Percentiles rank a stretch among this genome's conserved stretches.
Evolutionary conservation across 441 rosid species (phyloP).

Genomic region (Biscutella laevigata): DNA sequence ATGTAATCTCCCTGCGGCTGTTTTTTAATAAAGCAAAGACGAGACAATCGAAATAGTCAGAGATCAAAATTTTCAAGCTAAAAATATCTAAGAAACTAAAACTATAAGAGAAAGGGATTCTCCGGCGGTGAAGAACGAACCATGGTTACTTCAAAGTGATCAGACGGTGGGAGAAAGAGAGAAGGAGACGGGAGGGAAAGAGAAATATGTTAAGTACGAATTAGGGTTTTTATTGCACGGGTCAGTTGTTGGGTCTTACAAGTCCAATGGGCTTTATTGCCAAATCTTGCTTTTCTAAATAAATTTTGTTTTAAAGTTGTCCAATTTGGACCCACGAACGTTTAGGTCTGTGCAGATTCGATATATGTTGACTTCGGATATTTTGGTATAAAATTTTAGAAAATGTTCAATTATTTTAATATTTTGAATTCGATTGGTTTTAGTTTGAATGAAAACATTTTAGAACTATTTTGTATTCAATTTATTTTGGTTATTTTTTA

Average conservation of each 20-base stretch:
- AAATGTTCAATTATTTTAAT: too few relatives aligned
- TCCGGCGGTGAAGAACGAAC: constrained; percentile 24
- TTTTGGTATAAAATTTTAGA: too few relatives aligned
- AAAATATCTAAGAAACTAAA: neutral
- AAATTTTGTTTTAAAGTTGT: too few relatives aligned
- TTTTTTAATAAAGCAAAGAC: constrained; percentile 3
- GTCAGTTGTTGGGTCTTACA: neutral
- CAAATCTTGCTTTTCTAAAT: too few relatives aligned
- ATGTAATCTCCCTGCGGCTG: constrained; percentile 92
- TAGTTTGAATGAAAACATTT: too few relatives aligned
- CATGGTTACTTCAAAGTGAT: constrained; percentile 22
- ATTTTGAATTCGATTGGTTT: too few relatives aligned
- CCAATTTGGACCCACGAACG: too few relatives aligned
- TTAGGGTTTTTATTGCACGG: constrained; percentile 21
- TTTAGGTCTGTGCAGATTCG: too few relatives aligned
- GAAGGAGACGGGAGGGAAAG: neutral
- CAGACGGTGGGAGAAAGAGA: neutral
- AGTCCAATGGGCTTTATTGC: neutral
- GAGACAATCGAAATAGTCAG: neutral
- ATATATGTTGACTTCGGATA: too few relatives aligned
- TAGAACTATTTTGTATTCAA: too few relatives aligned
- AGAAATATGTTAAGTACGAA: neutral
- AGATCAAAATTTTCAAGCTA: neutral
- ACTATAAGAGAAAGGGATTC: neutral
- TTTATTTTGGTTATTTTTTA: too few relatives aligned